Percentiles rank a stretch among this genome's conserved stretches.
These are phyloP conservation scores for Butyriboletus loyo DNA, from an alignment of 768 basidiomycete species.

Conservation along the genomic window DNA sequence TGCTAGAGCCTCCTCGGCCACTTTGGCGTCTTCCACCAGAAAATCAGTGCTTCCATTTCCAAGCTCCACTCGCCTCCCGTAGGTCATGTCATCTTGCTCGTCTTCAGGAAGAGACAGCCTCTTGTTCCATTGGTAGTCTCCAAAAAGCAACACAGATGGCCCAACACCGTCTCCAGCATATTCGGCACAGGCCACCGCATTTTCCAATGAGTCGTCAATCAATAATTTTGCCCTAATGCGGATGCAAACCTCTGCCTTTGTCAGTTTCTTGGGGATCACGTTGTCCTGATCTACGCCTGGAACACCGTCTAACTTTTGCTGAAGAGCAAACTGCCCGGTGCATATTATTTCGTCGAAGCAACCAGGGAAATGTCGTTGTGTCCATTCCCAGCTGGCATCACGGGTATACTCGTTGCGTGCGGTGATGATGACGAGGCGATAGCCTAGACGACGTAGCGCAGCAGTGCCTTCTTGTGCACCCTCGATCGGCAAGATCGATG, in stretches of 20 bases:
- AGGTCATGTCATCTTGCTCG: slow-evolving; percentile 50
- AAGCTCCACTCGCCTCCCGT: slow-evolving; percentile 45
- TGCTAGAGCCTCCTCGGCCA: slow-evolving; percentile 34
- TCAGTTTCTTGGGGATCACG: slow-evolving; percentile 49
- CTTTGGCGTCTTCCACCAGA: slow-evolving; percentile 47
- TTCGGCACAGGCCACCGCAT: slow-evolving; percentile 58
- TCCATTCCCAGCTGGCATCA: slow-evolving; percentile 64
- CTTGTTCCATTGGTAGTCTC: slow-evolving; percentile 74
- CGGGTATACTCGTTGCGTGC: slow-evolving; percentile 58
- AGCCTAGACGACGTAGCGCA: slow-evolving; percentile 59
- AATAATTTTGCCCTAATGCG: slow-evolving; percentile 61
- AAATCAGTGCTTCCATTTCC: slow-evolving; percentile 49
- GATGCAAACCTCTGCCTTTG: slow-evolving; percentile 71
- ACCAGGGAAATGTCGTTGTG: slow-evolving; percentile 62
- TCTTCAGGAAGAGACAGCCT: slow-evolving; percentile 47
- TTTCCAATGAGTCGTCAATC: slow-evolving; percentile 81
- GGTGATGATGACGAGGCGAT: slow-evolving; percentile 69
- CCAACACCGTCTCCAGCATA: slow-evolving; percentile 22
- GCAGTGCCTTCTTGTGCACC: slow-evolving; percentile 60
- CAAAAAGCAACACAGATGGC: slow-evolving; percentile 69
- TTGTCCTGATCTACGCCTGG: slow-evolving; percentile 27
- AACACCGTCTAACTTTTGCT: slow-evolving; percentile 32
- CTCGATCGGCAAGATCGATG: slow-evolving; percentile 47
- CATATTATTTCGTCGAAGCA: slow-evolving; percentile 62
- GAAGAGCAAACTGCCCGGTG: slow-evolving; percentile 66